Base-by-base conservation (phyloP, 2,329 filamentous ascomycete genomes). In the Knoxdaviesia proteae region DNA sequence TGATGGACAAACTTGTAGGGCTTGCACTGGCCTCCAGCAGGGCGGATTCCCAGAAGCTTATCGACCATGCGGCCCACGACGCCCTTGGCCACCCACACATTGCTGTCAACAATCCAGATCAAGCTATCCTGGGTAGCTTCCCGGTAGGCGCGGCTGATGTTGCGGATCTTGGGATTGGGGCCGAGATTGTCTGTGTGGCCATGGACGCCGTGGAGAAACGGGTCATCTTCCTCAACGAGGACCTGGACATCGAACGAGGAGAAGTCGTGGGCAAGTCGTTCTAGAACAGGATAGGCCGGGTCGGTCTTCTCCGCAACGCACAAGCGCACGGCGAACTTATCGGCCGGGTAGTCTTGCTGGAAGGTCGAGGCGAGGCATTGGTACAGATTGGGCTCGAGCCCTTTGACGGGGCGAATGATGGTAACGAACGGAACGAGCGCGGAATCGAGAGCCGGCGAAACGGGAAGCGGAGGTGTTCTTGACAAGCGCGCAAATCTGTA, bases 101-200 rank as follows among this genome's bases (percentile, higher is more conserved):
- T 98, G 63, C 87, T 94, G 60, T 98, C 90, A 20, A 93, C 71
- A 41, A 94, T 78, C 90, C 90, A 98, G 29, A 98, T 68, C 31
- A 96, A 69, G 20, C 20, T 20, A 54, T 94, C 86, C 1, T 82
- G 80, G 48, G 79, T 78, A 2, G 86, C 84, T 54, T 96, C 87
- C 32, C 86, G 67, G 55, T 94, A 98, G 3, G 84, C 87, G 38
- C 84, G 74, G 56, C 87, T 94, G 67, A 96, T 84, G 57, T 98
- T 98, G 41, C 90, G 71, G 51, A 98, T 92, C 64, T 98, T 98
- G n/a, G 90, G 90, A 54, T 98, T 98, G 1, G 90, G 90, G 0
- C 92, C 92, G 44, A 96, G 68, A 44, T 73, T 68, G 47, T 69
- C 60, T 41, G 60, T 52, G 39, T 67, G 59, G 42, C 67, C 68